Percentiles rank a stretch among this genome's conserved stretches.
Conservation (phyloP, 192 early-diverging fungal genomes). For the Allomyces javanicus region DNA sequence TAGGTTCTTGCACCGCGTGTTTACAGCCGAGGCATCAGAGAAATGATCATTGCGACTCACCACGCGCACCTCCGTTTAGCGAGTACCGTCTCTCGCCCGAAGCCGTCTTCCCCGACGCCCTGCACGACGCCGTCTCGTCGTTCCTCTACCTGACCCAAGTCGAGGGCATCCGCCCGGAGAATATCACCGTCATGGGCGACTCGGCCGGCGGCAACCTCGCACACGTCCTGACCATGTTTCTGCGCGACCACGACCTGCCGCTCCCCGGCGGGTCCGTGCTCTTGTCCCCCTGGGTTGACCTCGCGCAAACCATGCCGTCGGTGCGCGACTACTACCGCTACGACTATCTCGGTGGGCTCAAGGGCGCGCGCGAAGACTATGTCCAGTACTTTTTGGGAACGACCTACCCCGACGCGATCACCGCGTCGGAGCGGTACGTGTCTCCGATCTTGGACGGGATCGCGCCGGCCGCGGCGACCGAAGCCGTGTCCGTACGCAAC, state of each 20-base stretch:
- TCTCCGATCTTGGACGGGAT: too few species aligned
- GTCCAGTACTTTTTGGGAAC: too few species aligned
- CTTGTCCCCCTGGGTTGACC: conserved; percentile 1
- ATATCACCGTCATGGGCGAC: conserved; percentile 30
- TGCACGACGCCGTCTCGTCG: conserved; percentile 27
- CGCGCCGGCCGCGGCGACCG: too few species aligned
- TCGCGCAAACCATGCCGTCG: neutral
- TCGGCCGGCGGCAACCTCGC: conserved; percentile 28
- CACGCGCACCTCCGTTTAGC: neutral
- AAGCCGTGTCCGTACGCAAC: too few species aligned
- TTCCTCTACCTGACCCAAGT: conserved; percentile 16
- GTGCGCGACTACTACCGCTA: too few species aligned
- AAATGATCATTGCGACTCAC: too few species aligned
- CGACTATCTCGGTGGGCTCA: too few species aligned
- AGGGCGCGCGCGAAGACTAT: too few species aligned
- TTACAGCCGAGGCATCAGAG: neutral
- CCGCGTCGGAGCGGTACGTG: too few species aligned
- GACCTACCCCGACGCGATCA: too few species aligned
- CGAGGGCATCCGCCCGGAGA: conserved; percentile 8
- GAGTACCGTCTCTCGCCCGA: conserved; percentile 33
- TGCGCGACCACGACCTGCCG: neutral
- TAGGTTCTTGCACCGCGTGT: neutral
- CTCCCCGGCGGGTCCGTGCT: neutral
- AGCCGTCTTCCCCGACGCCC: conserved; percentile 22
- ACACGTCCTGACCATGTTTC: conserved; percentile 3